Base-by-base conservation (phyloP, 768 basidiomycete species). In the Lanmaoa pseudosensibilis region DNA sequence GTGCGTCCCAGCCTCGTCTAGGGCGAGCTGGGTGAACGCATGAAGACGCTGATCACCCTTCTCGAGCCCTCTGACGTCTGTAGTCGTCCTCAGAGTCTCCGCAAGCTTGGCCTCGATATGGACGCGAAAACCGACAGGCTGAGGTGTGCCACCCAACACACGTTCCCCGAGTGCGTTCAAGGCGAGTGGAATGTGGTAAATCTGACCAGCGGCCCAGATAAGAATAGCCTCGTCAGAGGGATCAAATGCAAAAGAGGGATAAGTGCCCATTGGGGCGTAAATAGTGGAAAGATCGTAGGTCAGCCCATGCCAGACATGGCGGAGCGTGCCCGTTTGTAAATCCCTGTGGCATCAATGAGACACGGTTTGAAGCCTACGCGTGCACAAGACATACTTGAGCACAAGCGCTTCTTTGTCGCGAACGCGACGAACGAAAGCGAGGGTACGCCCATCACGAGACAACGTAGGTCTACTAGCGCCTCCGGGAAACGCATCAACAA, bases 181-280 rank as follows among this genome's bases (percentile, higher is more conserved):
- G 38, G 53, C 13, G 18, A 89, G 71, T 16, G 88, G 87, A 12
- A 90, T 77, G 15, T 74, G 76, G 66, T 83, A 82, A 25, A 90
- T 87, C 55, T 87, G 81, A 3, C 88, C 88, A 2, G 85, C 81
- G 5, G 88, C 85, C 88, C 88, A 90, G 54, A 90, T 84, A 58
- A 90, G 77, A 50, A 90, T 72, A 23, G 65, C 67, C 21, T 62
- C 59, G 23, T 68, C 63, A 30, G 57, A 63, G 8, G 67, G 55
- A 56, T 58, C 54, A 65, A 90, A 90, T 10, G 87, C 78, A 64
- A 87, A 90, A 1, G 86, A 84, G 0, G 88, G 88, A 61, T 90
- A 90, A 39, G 88, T 90, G 12, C 87, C 86, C 86, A 89, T 89
- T 0, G 88, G 88, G 15, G 87, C 85, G 10, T 83, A 88, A 49